phyloP scores from a whole-genome alignment of 345 rosid species.

The Laguncularia racemosa region DNA sequence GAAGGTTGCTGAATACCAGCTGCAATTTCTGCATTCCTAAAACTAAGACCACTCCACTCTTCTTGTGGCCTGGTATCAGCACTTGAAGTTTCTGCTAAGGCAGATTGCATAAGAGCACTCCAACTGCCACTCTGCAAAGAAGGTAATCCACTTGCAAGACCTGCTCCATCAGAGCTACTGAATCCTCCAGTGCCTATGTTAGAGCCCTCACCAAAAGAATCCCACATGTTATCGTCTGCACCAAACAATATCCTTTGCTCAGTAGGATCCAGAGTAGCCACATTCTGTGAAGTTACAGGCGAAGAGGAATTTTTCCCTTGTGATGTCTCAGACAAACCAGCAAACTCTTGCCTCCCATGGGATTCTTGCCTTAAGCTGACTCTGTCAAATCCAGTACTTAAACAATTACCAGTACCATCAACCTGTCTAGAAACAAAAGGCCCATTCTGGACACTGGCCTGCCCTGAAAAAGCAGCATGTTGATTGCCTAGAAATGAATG shows the following conservation, averaged over 20 bases:
- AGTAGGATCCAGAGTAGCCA: conserved; percentile 73
- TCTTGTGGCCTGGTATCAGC: conserved; percentile 46
- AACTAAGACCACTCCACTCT: conserved; percentile 44
- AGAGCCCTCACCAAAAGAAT: conserved; percentile 52
- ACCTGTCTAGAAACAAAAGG: conserved; percentile 30
- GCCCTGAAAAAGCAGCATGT: conserved; percentile 5
- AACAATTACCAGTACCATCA: conserved; percentile 32
- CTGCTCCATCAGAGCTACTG: conserved; percentile 34
- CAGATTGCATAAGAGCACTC: conserved; percentile 99
- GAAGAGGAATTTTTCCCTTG: conserved; percentile 30
- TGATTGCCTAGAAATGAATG: conserved; percentile 26
- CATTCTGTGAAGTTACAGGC: conserved; percentile 35
- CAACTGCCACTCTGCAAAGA: conserved; percentile 92
- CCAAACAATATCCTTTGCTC: conserved; percentile 89
- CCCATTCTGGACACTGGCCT: conserved; percentile 20
- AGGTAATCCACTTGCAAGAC: conserved; percentile 40
- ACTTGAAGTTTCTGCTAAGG: conserved; percentile 81
- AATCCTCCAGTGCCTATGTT: conserved; percentile 40
- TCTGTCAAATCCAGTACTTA: conserved; percentile 30
- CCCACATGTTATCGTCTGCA: conserved; percentile 83
- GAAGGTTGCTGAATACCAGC: conserved; percentile 19
- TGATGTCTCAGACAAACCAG: conserved; percentile 31
- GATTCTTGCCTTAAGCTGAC: conserved; percentile 43
- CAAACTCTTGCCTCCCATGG: conserved; percentile 27
- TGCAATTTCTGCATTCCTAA: conserved; percentile 22